phyloP scores from a whole-genome alignment of 129 eudicot genomes.

The Erigeron canadensis region DNA sequence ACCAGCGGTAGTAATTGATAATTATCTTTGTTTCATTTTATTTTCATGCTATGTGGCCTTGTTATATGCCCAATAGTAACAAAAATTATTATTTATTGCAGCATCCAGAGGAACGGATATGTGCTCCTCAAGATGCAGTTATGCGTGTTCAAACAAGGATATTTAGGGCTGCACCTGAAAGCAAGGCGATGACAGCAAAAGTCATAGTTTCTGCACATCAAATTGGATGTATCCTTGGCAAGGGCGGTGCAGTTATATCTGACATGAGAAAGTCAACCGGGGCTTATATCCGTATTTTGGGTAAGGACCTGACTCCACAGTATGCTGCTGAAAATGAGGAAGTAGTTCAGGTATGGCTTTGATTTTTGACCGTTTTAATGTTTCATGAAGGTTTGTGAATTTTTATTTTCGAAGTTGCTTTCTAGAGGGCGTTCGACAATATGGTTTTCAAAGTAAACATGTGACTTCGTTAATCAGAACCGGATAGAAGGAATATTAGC shows the following conservation, averaged over 20 bases:
- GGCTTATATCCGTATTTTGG: slow-evolving; percentile 81
- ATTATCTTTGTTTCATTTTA: not conserved
- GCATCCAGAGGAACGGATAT: slow-evolving; percentile 83
- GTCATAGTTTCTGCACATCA: slow-evolving; percentile 83
- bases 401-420: no score
- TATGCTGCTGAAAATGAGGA: slow-evolving; percentile 82
- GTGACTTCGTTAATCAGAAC: no score
- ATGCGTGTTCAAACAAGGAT: slow-evolving; percentile 88
- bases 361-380: not conserved
- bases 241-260: slow-evolving; percentile 82
- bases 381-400: not conserved
- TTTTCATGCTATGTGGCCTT: not conserved
- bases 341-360: slow-evolving; percentile 70
- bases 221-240: slow-evolving; percentile 96
- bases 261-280: slow-evolving; percentile 93
- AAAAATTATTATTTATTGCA: slow-evolving; percentile 31
- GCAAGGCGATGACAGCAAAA: slow-evolving; percentile 58
- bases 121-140: slow-evolving; percentile 86
- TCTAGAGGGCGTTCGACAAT: no score
- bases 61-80: not conserved
- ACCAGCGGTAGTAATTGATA: slow-evolving; percentile 57
- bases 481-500: no score
- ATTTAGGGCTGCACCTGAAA: slow-evolving; percentile 72
- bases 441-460: no score
- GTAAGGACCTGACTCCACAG: slow-evolving; percentile 79